These are phyloP conservation scores for Metarhizium anisopliae DNA, from an alignment of 2,329 filamentous ascomycete species.

Conservation along the genomic window DNA sequence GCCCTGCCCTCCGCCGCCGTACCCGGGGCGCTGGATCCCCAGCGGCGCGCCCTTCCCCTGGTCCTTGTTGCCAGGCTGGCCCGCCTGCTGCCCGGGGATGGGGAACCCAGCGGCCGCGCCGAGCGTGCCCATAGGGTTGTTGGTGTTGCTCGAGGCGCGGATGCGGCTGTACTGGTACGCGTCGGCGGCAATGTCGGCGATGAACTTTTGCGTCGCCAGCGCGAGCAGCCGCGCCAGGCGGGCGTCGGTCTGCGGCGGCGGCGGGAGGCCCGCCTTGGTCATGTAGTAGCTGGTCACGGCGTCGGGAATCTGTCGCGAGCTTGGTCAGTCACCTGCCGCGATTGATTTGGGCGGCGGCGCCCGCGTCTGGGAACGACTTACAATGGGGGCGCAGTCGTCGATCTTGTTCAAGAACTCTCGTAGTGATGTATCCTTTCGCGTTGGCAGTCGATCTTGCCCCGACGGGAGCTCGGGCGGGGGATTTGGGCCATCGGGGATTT, in stretches of 20 bases:
- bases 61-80: constrained; percentile 46
- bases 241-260: constrained; percentile 80
- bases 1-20: constrained; percentile 80
- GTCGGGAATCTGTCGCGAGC: constrained; percentile 68
- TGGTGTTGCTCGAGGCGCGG: constrained; percentile 75
- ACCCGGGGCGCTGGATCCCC: constrained; percentile 69
- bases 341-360: no score
- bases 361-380: constrained; percentile 34
- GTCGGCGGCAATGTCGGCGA: constrained; percentile 93
- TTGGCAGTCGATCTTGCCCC: constrained; percentile 54
- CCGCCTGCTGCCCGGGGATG: constrained; percentile 52
- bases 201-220: constrained; percentile 97
- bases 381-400: constrained; percentile 96
- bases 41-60: constrained; percentile 51
- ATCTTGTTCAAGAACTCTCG: constrained; percentile 93
- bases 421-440: constrained; percentile 84
- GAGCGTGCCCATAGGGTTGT: constrained; percentile 84
- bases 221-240: constrained; percentile 88
- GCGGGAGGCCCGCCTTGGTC: constrained; percentile 87
- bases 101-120: constrained; percentile 66
- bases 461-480: constrained; percentile 35
- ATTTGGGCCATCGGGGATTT: constrained; percentile 7
- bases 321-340: not conserved
- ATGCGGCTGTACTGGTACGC: constrained; percentile 97
- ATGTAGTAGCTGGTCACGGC: constrained; percentile 98